A percentile compares a stretch with the other conserved stretches of the same genome.
Conservation (phyloP, 179 eudicot species). For the Silene coronaria region DNA sequence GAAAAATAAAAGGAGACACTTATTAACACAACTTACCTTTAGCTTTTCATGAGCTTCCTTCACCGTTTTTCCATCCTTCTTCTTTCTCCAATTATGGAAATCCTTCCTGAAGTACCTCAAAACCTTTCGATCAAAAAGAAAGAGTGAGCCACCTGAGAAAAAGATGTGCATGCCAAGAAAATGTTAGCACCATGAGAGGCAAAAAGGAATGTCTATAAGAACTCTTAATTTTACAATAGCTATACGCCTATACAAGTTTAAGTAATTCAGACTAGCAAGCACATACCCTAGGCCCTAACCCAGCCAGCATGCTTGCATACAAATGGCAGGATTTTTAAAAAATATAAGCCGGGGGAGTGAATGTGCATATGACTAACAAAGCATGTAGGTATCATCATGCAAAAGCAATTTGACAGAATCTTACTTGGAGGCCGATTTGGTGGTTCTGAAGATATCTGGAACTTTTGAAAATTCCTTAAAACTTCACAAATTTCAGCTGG, state of each 20-base stretch:
- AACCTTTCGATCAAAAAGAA: slow-evolving; percentile 62
- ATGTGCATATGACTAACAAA: neutral
- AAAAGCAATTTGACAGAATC: slow-evolving; percentile 4
- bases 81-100: slow-evolving; percentile 84
- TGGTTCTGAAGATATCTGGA: slow-evolving; percentile 47
- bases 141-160: slow-evolving; percentile 58
- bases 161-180: slow-evolving; percentile 12
- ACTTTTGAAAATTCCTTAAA: slow-evolving; percentile 41
- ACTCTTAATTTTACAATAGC: neutral
- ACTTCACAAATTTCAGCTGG: slow-evolving; percentile 69
- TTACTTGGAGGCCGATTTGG: slow-evolving; percentile 56
- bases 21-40: slow-evolving; percentile 36
- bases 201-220: neutral
- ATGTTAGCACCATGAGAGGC: neutral
- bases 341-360: neutral
- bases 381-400: neutral
- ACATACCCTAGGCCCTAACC: neutral
- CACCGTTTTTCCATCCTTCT: slow-evolving; percentile 68
- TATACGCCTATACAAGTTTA: neutral
- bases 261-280: neutral
- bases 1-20: slow-evolving; percentile 2
- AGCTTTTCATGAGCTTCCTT: slow-evolving; percentile 74
- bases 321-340: neutral
- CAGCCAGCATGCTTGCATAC: neutral
- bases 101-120: slow-evolving; percentile 73